Evolutionary conservation across 1,139 yeast genomes (phyloP).

Genomic region (Pneumocystis carinii): DNA sequence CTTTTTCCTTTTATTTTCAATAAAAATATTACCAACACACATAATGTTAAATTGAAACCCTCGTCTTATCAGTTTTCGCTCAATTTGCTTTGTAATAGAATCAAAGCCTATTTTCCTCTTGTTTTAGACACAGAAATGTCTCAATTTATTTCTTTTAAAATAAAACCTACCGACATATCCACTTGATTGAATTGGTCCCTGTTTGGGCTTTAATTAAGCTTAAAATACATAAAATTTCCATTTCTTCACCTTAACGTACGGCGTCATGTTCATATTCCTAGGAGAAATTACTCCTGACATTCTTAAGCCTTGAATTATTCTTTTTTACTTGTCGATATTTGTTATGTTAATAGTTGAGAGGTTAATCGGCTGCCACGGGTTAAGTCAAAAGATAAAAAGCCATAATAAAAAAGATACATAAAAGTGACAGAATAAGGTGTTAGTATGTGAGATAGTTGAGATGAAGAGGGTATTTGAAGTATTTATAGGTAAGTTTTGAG

Average conservation of each 20-base stretch:
- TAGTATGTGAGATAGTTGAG: background rate
- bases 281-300: background rate
- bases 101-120: slow-evolving; percentile 66
- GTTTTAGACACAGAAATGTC: slow-evolving; percentile 26
- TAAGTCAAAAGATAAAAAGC: background rate
- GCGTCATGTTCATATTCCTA: background rate
- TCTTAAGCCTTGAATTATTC: background rate
- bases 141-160: background rate
- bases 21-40: slow-evolving; percentile 49
- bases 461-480: background rate
- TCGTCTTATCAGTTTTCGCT: slow-evolving; percentile 74
- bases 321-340: background rate
- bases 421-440: background rate
- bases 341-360: background rate
- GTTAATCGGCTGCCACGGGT: background rate
- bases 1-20: background rate
- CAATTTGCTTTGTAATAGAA: slow-evolving; percentile 89
- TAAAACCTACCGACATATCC: slow-evolving; percentile 4
- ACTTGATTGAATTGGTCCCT: background rate
- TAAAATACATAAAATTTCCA: background rate
- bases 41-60: slow-evolving; percentile 90
- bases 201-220: background rate
- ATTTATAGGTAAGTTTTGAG: background rate
- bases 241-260: background rate
- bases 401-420: background rate